These are phyloP conservation scores for Pleurotus giganteus DNA, from an alignment of 768 basidiomycete genomes.

Conservation along the genomic window DNA sequence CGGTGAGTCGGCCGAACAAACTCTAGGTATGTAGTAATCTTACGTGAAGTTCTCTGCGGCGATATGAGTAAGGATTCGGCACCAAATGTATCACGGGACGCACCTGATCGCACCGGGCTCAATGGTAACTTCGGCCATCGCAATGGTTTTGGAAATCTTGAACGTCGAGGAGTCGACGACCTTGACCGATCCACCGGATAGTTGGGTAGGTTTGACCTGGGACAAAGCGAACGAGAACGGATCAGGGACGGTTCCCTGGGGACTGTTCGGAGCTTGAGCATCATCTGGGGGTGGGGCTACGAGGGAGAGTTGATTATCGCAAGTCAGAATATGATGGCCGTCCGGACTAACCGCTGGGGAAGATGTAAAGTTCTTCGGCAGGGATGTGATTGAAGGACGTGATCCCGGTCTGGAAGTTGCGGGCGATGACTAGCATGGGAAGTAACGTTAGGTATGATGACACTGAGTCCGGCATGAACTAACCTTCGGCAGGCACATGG, in stretches of 20 bases:
- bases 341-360: constrained; percentile 26
- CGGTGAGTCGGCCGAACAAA: constrained; percentile 5
- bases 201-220: constrained; percentile 37
- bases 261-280: constrained; percentile 36
- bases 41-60: constrained; percentile 53
- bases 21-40: constrained; percentile 13
- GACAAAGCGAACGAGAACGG: constrained; percentile 58
- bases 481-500: constrained; percentile 45
- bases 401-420: constrained; percentile 52
- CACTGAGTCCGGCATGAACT: not conserved
- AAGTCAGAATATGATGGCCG: not conserved
- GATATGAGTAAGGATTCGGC: not conserved
- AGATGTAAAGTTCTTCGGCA: constrained; percentile 53
- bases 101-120: constrained; percentile 61
- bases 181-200: constrained; percentile 57
- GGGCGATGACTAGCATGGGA: constrained; percentile 44
- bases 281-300: constrained; percentile 37
- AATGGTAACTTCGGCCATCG: constrained; percentile 55
- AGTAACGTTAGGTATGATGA: not conserved
- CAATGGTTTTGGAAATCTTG: constrained; percentile 48
- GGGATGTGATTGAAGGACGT: constrained; percentile 55
- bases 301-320: not conserved
- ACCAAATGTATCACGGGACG: constrained; percentile 7
- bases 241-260: constrained; percentile 46
- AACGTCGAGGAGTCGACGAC: constrained; percentile 58